These are phyloP conservation scores for Spizellomyces punctatus DNA, from an alignment of 192 early-diverging fungal species.

Conservation along the genomic window DNA sequence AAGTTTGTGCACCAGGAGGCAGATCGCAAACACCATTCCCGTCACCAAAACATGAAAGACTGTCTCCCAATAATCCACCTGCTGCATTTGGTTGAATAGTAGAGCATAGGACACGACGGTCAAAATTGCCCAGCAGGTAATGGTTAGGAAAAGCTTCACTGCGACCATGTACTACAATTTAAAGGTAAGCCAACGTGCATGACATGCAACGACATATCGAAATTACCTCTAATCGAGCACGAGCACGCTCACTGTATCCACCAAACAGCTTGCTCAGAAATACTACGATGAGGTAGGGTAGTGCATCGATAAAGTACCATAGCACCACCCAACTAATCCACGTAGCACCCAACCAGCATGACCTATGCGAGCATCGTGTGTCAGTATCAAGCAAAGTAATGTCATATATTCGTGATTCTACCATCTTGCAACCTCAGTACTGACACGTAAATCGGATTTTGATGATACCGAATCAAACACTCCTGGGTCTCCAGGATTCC, in stretches of 20 bases:
- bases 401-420: neutral
- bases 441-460: constrained; percentile 9
- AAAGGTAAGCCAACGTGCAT: neutral
- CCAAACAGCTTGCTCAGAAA: constrained; percentile 15
- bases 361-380: constrained; percentile 3
- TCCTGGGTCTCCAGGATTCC: constrained; percentile 9
- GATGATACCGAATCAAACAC: constrained; percentile 8
- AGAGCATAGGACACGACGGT: constrained; percentile 19
- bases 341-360: constrained; percentile 10
- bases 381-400: neutral
- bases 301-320: constrained; percentile 33
- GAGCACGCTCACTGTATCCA: constrained; percentile 23
- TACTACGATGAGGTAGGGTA: constrained; percentile 24
- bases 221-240: constrained; percentile 28
- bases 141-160: constrained; percentile 28
- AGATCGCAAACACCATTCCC: constrained; percentile 30
- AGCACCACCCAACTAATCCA: constrained; percentile 23
- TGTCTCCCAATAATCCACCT: constrained; percentile 22
- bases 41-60: constrained; percentile 28
- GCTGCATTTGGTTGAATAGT: constrained; percentile 30
- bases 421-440: constrained; percentile 34
- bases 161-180: constrained; percentile 30
- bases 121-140: constrained; percentile 28
- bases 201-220: neutral
- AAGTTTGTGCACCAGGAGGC: constrained; percentile 30